Base-by-base conservation (phyloP, 441 rosid species). In the Monsonia emarginata region DNA sequence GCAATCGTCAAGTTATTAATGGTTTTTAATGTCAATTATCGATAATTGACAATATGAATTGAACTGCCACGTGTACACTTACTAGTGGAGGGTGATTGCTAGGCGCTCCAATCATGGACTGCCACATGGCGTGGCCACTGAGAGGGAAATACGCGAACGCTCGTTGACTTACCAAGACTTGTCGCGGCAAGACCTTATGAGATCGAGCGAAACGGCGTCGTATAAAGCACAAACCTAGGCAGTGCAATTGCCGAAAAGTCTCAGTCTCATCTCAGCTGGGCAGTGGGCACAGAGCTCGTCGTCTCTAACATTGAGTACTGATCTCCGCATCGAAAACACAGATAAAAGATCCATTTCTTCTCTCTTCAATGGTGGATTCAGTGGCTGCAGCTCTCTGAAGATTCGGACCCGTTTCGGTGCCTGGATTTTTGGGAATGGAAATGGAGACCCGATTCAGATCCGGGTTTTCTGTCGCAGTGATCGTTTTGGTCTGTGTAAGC, bases 371-470 rank as follows among this genome's bases (percentile, higher is more conserved):
- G 86, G 60, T 75, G 78, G 69, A 77, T 81, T 79, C 44, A 9
- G 63, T 64, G 61, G 26, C 40, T 4, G 4, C 18, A 3, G 24
- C 31, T 19, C 59, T 16, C 0, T 69, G 40, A 40, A 31, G 48
- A 22, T 61, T 50, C 13, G 21, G 61, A 27, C 24, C 62, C 25
- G 14, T 65, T n/a, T 58, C 44, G 13, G 26, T 9, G 30, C 13
- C 21, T 48, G 28, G 10, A 7, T 46, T 60, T 28, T 6, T 2
- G 61, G 32, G 57, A 56, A 86, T 89, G 95, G 82, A 68, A 56
- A 86, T 89, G 95, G 82, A 68, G 79, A 57, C 78, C 75, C 76
- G 78, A 71, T 77, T 77, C 74, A 82, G 98, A 91, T 92, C 92
- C 76, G 73, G 70, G 72, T 69, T 84, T 31, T 76, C 71, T 73